phyloP scores from a whole-genome alignment of 169 alveolate species.

The Cryptosporidium felis region DNA sequence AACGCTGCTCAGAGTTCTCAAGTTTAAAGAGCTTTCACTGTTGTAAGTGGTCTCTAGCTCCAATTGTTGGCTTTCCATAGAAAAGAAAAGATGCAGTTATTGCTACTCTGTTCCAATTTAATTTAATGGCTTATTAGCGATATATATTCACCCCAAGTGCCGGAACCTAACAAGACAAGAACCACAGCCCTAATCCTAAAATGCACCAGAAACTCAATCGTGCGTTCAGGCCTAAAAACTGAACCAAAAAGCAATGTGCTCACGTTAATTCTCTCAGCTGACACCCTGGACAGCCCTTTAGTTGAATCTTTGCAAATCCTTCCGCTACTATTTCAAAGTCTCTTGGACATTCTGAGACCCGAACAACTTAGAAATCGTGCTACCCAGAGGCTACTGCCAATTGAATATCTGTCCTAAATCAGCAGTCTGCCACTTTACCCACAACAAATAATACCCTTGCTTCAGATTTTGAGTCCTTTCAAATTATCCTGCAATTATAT shows the following conservation, averaged over 20 bases:
- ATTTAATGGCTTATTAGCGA: background rate
- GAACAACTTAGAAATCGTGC: background rate
- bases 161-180: background rate
- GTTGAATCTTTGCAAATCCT: constrained; percentile 34
- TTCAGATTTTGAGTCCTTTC: constrained; percentile 15
- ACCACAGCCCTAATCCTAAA: background rate
- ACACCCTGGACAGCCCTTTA: background rate
- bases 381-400: constrained; percentile 19
- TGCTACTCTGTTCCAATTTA: background rate
- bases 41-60: constrained; percentile 33
- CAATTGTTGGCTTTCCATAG: constrained; percentile 48
- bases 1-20: background rate
- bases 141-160: background rate
- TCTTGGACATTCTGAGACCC: constrained; percentile 18
- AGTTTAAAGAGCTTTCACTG: constrained; percentile 41
- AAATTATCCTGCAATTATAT: constrained; percentile 1
- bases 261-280: constrained; percentile 6
- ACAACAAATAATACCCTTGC: constrained; percentile 15
- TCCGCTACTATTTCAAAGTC: constrained; percentile 16
- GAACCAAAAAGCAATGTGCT: background rate
- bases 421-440: constrained; percentile 34
- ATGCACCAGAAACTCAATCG: background rate
- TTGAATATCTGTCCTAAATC: constrained; percentile 19
- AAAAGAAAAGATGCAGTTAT: background rate
- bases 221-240: background rate